These are phyloP conservation scores for Grosmannia clavigera DNA, from an alignment of 2,329 filamentous ascomycete species.

Conservation along the genomic window DNA sequence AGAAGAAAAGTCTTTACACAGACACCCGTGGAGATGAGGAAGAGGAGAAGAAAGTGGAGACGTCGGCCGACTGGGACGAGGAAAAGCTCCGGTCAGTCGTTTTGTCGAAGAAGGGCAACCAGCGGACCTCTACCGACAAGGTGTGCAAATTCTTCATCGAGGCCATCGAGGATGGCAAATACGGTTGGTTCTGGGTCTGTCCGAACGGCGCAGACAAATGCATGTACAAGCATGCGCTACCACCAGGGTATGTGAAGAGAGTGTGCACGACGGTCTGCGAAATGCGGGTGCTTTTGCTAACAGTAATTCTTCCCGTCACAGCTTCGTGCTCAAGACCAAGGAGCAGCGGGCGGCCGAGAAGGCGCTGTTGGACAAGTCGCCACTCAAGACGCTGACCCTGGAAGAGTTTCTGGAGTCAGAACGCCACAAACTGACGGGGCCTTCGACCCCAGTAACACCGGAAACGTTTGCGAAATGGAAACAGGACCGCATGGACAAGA, in stretches of 20 bases:
- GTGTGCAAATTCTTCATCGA: constrained; percentile 98
- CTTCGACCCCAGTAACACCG: constrained; percentile 81
- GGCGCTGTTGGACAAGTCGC: constrained; percentile 89
- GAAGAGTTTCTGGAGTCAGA: constrained; percentile 97
- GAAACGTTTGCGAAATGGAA: constrained; percentile 97
- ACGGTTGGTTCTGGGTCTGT: constrained; percentile 98
- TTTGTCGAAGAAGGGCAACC: constrained; percentile 93
- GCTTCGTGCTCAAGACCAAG: constrained; percentile 94
- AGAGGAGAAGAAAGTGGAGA: constrained; percentile 76
- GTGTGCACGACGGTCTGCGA: not conserved
- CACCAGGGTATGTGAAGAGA: constrained; percentile 64
- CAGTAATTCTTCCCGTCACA: constrained; percentile 23
- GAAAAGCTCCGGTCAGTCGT: constrained; percentile 88
- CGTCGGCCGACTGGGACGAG: constrained; percentile 95
- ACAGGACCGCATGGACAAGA: constrained; percentile 86
- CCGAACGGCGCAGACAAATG: constrained; percentile 94
- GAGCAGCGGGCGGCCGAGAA: constrained; percentile 94
- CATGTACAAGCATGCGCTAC: constrained; percentile 95
- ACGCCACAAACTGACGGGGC: constrained; percentile 86
- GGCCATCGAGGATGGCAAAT: constrained; percentile 95
- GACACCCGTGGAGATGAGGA: constrained; percentile 66
- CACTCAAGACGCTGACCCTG: constrained; percentile 83
- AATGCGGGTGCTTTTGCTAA: not conserved
- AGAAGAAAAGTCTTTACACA: constrained; percentile 85
- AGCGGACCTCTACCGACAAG: constrained; percentile 89